phyloP scores from a whole-genome alignment of 148 eudicot species.

The Persicaria tinctoria region DNA sequence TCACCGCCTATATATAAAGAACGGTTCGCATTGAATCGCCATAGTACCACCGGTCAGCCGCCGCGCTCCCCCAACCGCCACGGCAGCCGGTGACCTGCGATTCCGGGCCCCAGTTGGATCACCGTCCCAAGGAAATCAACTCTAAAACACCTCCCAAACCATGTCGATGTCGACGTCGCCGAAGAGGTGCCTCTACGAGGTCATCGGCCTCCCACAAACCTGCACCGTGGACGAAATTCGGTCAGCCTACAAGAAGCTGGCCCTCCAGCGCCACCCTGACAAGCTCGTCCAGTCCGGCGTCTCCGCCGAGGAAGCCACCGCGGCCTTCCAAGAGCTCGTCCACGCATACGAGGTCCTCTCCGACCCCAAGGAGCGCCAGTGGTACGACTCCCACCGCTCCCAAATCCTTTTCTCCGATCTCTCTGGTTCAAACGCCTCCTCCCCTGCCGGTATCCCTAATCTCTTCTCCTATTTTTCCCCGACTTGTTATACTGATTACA shows the following conservation, averaged over 20 bases:
- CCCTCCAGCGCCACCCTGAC: slow-evolving; percentile 96
- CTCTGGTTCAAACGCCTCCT: slow-evolving; percentile 11
- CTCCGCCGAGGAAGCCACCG: slow-evolving; percentile 62
- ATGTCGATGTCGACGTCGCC: slow-evolving; percentile 17
- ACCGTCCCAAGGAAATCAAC: neutral
- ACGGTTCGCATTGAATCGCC: neutral
- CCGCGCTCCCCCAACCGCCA: neutral
- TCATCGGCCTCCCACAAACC: slow-evolving; percentile 49
- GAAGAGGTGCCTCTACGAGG: slow-evolving; percentile 83
- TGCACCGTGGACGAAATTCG: slow-evolving; percentile 82
- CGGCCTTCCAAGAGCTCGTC: slow-evolving; percentile 83
- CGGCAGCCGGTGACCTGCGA: neutral
- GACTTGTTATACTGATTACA: slow-evolving; percentile 61
- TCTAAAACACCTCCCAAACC: neutral
- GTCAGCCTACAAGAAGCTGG: slow-evolving; percentile 71
- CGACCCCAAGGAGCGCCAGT: slow-evolving; percentile 76
- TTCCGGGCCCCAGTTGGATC: neutral
- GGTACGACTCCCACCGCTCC: slow-evolving; percentile 96
- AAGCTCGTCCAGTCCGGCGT: slow-evolving; percentile 76
- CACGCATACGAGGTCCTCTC: slow-evolving; percentile 92
- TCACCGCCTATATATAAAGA: neutral
- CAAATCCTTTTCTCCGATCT: slow-evolving; percentile 59
- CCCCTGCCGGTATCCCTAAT: slow-evolving; percentile 37
- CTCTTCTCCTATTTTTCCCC: slow-evolving; percentile 65
- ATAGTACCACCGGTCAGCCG: neutral